Percentiles rank a stretch among this genome's conserved stretches.
phyloP scores from a whole-genome alignment of 2,329 filamentous ascomycete species.

The Lecanosticta acicola region DNA sequence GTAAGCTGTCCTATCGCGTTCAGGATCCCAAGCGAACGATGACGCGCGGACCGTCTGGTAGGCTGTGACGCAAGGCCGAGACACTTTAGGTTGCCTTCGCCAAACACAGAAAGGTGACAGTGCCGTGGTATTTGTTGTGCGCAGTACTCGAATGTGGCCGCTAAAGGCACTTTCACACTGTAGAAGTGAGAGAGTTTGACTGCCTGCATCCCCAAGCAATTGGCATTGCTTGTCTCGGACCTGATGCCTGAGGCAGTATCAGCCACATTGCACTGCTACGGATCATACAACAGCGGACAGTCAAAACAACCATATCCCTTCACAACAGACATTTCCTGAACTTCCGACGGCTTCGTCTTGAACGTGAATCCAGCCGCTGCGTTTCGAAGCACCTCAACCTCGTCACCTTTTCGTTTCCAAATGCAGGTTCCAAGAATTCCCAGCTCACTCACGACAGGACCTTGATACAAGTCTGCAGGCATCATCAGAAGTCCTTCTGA shows the following conservation, averaged over 20 bases:
- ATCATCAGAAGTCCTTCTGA: constrained; percentile 34
- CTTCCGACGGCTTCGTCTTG: constrained; percentile 39
- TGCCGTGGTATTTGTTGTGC: too few relatives aligned
- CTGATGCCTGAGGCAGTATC: background rate
- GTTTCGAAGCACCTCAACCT: constrained; percentile 33
- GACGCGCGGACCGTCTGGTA: background rate
- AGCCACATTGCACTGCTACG: too few relatives aligned
- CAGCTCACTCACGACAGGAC: constrained; percentile 40
- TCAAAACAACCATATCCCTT: constrained; percentile 46
- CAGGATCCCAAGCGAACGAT: background rate
- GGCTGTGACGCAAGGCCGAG: background rate
- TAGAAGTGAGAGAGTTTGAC: background rate
- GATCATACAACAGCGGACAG: constrained; percentile 28
- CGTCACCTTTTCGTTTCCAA: constrained; percentile 26
- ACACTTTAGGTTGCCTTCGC: too few relatives aligned
- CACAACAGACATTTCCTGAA: constrained; percentile 45
- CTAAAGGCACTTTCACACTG: background rate
- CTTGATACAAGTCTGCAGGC: constrained; percentile 29
- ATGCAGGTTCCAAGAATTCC: constrained; percentile 40
- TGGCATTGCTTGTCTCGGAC: background rate
- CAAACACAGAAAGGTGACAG: too few relatives aligned
- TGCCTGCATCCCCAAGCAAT: too few relatives aligned
- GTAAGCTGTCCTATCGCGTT: background rate
- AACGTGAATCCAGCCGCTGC: constrained; percentile 38
- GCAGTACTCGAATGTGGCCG: background rate